A percentile compares a stretch with the other conserved stretches of the same genome.
Conservation (phyloP, 2,329 filamentous ascomycete genomes). For the Aspergillus ustus region DNA sequence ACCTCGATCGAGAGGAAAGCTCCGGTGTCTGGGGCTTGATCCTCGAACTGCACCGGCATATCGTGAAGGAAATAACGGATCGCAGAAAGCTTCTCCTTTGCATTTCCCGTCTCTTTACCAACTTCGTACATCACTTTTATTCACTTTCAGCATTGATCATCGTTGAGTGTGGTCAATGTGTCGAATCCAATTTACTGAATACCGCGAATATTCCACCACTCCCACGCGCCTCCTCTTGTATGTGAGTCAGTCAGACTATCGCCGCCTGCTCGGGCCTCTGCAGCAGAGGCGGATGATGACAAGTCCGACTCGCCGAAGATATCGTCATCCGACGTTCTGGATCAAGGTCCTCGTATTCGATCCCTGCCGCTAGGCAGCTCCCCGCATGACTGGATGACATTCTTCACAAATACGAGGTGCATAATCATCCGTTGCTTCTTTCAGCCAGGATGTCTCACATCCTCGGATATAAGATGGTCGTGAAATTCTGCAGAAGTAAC, state of each 20-base stretch:
- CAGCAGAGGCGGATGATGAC: not conserved
- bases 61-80: no score
- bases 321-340: not conserved
- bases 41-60: no score
- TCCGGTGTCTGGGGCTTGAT: not conserved
- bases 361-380: not conserved
- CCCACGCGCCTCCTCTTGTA: no score
- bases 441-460: not conserved
- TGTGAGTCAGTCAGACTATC: no score
- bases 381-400: not conserved
- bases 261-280: no score
- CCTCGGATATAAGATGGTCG: not conserved
- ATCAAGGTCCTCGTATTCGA: not conserved
- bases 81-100: no score
- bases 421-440: not conserved
- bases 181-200: not conserved
- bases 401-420: not conserved
- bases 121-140: no score
- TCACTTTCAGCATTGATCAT: no score
- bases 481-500: not conserved
- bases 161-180: not conserved
- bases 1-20: no score
- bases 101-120: no score
- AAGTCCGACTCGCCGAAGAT: not conserved
- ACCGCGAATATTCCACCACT: not conserved